phyloP scores from a whole-genome alignment of 2,329 filamentous ascomycete species.

The Paraphaeosphaeria minitans region DNA sequence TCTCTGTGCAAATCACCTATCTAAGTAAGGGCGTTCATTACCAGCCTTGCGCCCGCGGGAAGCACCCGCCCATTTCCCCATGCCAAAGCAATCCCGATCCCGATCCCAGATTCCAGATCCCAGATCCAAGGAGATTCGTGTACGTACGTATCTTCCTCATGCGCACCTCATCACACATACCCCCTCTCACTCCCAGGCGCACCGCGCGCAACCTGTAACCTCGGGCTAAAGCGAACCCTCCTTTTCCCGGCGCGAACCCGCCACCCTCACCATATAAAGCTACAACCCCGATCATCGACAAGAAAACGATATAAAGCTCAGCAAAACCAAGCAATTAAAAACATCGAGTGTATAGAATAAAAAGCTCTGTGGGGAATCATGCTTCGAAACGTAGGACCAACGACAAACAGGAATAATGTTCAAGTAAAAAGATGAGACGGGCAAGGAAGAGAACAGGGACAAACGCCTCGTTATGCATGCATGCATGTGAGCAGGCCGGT shows the following conservation, averaged over 20 bases:
- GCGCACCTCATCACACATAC: background rate
- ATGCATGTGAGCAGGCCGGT: conserved; percentile 12
- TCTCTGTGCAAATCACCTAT: background rate
- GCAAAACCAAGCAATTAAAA: background rate
- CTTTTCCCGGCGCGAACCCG: background rate
- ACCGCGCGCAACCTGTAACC: background rate
- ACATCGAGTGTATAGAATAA: conserved; percentile 10
- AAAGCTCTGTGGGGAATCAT: conserved; percentile 25
- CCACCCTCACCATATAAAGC: too few relatives aligned
- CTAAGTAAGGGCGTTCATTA: background rate
- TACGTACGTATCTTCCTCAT: background rate
- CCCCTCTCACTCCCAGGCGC: background rate
- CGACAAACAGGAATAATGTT: background rate
- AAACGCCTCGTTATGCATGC: conserved; percentile 41
- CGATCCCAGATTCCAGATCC: conserved; percentile 9
- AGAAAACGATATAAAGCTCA: background rate
- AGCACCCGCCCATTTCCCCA: background rate
- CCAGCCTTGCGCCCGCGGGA: background rate
- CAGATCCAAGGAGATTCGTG: conserved; percentile 20
- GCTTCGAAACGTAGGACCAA: conserved; percentile 14
- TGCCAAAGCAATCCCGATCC: conserved; percentile 6
- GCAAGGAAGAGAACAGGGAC: background rate
- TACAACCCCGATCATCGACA: background rate
- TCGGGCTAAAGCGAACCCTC: background rate
- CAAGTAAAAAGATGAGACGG: background rate